These are phyloP conservation scores for Ilex asprella DNA, from an alignment of 257 asterid genomes.

Conservation along the genomic window DNA sequence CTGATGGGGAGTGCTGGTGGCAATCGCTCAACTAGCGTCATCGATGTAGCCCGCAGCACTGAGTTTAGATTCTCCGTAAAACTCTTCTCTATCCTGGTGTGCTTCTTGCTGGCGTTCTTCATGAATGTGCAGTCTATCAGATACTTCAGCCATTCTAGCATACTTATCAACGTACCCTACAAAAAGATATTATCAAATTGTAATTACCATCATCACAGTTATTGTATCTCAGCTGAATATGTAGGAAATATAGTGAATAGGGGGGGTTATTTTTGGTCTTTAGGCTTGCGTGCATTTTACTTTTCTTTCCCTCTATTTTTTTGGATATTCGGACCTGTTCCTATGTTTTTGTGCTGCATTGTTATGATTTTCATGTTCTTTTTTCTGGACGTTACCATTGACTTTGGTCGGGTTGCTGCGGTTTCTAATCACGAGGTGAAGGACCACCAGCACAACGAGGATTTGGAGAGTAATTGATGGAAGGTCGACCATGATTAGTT, in stretches of 20 bases:
- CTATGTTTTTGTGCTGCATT: constrained; percentile 60
- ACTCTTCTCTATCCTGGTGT: constrained; percentile 58
- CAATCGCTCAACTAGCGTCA: constrained; percentile 12
- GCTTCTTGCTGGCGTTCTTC: constrained; percentile 73
- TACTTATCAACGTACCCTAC: constrained; percentile 73
- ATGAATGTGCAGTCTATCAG: constrained; percentile 78
- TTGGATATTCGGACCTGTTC: constrained; percentile 94
- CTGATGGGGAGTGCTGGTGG: constrained; percentile 47
- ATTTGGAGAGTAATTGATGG: too few species aligned
- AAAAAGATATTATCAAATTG: constrained; percentile 1
- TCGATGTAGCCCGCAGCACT: constrained; percentile 38
- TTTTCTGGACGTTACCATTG: constrained; percentile 55
- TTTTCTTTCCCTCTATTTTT: constrained; percentile 74
- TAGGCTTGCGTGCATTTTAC: constrained; percentile 81
- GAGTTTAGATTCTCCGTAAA: constrained; percentile 46
- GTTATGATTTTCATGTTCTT: constrained; percentile 52
- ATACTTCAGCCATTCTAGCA: constrained; percentile 91
- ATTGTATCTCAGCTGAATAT: constrained; percentile 41
- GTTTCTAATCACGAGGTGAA: not conserved
- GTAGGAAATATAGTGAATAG: constrained; percentile 56
- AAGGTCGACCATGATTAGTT: not conserved
- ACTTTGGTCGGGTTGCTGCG: constrained; percentile 19
- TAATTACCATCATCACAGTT: not conserved
- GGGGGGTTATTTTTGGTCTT: constrained; percentile 88
- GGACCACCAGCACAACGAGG: too few species aligned